Evolutionary conservation across 176 grass and related monocot species (phyloP), one percentile per base, ranked within the genome.

Genomic region (Bolboschoenus planiculmis): DNA sequence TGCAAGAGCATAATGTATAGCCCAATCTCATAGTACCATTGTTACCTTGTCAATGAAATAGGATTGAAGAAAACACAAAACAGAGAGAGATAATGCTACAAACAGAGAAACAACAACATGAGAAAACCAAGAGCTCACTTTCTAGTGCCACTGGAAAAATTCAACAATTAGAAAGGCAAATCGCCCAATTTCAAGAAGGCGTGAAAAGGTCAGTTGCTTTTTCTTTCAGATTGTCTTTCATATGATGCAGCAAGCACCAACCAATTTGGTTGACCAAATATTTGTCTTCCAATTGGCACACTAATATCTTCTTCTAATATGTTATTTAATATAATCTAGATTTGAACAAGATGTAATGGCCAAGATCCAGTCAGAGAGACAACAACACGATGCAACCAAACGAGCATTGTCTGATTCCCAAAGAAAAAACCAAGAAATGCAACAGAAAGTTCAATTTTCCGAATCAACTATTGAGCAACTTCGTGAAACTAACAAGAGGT

Each of bases 91-190:
- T 86, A 78, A 85, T 91, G 75, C 84, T 87, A 68, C 61, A 88
- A 87, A 75, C 82, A 81, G 91, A 94, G 85, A 94, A 77, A 62
- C 83, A 89, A 78, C 87, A 87, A 10, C 92, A 94, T 68, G 87
- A 85, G 61, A 48, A 76, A 85, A 88, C 87, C n/a, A 94, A 91
- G 85, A 90, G 89, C 78, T 74, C 56, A 42, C 70, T 91, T 24
- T 87, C 83, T 37, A 73, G 87, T 82, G 85, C 81, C 85, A 85
- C 83, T 77, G 87, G 87, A 46, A 88, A 78, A 86, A 94, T 91
- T 39, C 61, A 83, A 35, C 87, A 90, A 74, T 83, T 88, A 44
- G 87, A 97, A 64, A 84, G 67, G 78, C 86, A 86, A 42, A 50
- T 86, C 33, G 58, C 42, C 55, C 81, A 87, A 61, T 86, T 97